Base-by-base conservation (phyloP, 1,284 basidiomycete genomes). In the Ustilago sp. region DNA sequence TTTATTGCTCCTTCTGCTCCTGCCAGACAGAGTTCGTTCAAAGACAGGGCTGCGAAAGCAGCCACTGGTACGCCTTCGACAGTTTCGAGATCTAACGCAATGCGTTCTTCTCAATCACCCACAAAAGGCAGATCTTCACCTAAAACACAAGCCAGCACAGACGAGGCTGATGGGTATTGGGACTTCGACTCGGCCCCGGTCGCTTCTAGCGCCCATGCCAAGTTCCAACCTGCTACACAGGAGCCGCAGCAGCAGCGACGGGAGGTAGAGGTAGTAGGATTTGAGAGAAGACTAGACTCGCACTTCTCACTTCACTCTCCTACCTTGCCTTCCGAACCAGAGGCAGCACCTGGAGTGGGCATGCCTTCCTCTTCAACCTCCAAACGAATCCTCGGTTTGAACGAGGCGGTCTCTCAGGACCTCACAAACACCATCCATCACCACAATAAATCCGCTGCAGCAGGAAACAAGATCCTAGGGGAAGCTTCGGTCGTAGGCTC, bases 401-500 rank as follows among this genome's bases (percentile, higher is more conserved):
- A 34, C 19, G 57, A 59, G 36, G 43, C 57, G 3, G 23, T 57
- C 12, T 28, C 43, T 8, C 59, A 64, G 23, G 38, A 65, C n/a
- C 66, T 74, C 19, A 52, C 48, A 8, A 45, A 48, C 45, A 41
- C n/a, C 12, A 8, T 41, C 13, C 13, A 3, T 15, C 39, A 41
- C 43, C 43, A 45, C 1, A 45, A n/a, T 19, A 45, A 45, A 15
- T 7, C 19, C 43, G 43, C 15, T 7, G 39, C n/a, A 5, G 43
- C 31, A 35, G 28, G 15, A 11, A 17, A 38, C 9, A 34, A 32
- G 41, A 36, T 8, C 17, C 11, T 9, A 45, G 13, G 13, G 7
- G n/a, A 13, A 31, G 65, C 38, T 15, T 73, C 74, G 1, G 52
- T 74, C 28, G 74, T 79, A 8, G 74, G 69, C 17, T 70, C 69